Percentiles rank a stretch among this genome's conserved stretches.
These are phyloP conservation scores for Vaccinium vitisidaea DNA, from an alignment of 148 eudicot genomes.

Conservation along the genomic window DNA sequence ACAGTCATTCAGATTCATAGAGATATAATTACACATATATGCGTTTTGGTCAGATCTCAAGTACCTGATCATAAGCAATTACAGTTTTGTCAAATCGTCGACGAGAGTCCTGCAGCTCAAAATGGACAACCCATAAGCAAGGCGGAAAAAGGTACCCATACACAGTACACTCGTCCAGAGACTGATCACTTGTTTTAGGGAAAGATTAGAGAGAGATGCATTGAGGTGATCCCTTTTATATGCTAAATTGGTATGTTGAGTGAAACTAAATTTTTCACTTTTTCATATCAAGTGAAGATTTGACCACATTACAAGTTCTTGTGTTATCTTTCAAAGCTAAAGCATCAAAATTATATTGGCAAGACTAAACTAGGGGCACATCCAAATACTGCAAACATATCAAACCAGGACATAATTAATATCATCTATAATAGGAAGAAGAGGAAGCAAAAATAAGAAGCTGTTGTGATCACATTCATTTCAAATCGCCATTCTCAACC, in stretches of 20 bases:
- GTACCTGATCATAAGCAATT: constrained; percentile 81
- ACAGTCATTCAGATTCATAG: not conserved
- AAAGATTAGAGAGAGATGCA: not conserved
- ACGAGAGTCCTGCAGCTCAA: constrained; percentile 72
- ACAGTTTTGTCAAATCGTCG: constrained; percentile 80
- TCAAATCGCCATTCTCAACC: not conserved
- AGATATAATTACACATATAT: not conserved
- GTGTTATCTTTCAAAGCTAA: not conserved
- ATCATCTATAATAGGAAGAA: not conserved
- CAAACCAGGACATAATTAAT: not conserved
- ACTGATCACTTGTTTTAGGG: not conserved
- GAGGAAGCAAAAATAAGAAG: not conserved
- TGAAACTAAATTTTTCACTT: not conserved
- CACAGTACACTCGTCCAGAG: not conserved
- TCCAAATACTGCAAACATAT: not conserved
- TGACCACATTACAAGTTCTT: not conserved
- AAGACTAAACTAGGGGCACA: not conserved
- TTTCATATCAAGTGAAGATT: not conserved
- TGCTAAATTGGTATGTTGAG: not conserved
- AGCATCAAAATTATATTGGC: not conserved
- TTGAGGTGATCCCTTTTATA: not conserved
- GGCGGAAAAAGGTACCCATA: constrained; percentile 6
- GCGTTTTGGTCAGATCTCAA: not conserved
- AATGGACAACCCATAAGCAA: constrained; percentile 13
- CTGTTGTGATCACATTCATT: not conserved